These are phyloP conservation scores for Pachyrhizus erosus DNA, from an alignment of 306 rosid genomes.

Conservation along the genomic window DNA sequence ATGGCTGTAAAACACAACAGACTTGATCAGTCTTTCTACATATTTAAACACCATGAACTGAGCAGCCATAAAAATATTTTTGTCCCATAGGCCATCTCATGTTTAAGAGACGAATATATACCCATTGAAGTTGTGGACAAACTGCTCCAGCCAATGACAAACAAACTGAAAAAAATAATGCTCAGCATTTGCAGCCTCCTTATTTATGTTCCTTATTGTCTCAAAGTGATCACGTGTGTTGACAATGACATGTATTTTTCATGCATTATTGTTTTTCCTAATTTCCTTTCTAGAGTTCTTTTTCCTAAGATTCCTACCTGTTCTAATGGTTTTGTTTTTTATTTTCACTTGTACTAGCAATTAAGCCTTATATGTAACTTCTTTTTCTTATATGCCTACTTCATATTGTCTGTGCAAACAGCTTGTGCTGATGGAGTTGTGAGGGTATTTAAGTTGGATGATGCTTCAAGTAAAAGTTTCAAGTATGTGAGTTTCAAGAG, in stretches of 20 bases:
- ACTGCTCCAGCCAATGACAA: neutral
- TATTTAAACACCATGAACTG: neutral
- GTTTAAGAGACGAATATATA: constrained; percentile 1
- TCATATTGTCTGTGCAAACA: constrained; percentile 48
- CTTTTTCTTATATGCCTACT: constrained; percentile 26
- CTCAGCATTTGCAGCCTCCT: neutral
- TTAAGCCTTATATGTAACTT: neutral
- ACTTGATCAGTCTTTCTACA: neutral
- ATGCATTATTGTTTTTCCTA: constrained; percentile 21
- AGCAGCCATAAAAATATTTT: constrained; percentile 1
- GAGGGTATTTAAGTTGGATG: constrained; percentile 94
- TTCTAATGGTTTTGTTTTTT: constrained; percentile 16
- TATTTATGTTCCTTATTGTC: neutral
- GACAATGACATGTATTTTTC: constrained; percentile 9
- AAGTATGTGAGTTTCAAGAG: constrained; percentile 64
- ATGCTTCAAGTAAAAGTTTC: constrained; percentile 95
- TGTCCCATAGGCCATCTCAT: neutral
- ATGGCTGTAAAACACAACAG: neutral
- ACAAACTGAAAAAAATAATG: constrained; percentile 6
- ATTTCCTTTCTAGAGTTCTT: neutral
- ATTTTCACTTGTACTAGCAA: constrained; percentile 22
- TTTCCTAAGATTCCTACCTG: constrained; percentile 15
- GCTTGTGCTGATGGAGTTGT: constrained; percentile 97
- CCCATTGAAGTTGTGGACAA: constrained; percentile 11
- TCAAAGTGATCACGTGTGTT: constrained; percentile 8